A percentile compares a stretch with the other conserved stretches of the same genome.
phyloP scores from a whole-genome alignment of 345 rosid species.

The Gossypium bickii region DNA sequence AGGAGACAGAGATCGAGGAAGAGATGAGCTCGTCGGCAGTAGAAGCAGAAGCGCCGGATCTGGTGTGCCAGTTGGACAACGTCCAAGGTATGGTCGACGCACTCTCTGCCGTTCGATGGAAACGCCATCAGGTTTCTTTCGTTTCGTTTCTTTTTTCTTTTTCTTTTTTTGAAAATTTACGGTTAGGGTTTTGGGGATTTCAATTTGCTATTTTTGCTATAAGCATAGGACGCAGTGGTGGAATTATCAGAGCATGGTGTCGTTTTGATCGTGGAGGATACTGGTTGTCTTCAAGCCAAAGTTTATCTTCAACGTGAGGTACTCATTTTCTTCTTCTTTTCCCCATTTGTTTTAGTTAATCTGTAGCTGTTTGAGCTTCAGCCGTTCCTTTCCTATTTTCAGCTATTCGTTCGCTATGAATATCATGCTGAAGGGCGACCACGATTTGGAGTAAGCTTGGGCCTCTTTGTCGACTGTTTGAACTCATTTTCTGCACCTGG shows the following conservation, averaged over 20 bases:
- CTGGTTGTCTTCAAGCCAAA: conserved; percentile 88
- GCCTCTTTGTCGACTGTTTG: conserved; percentile 84
- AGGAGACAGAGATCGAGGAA: not conserved
- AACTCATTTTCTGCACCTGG: conserved; percentile 87
- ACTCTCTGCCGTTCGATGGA: conserved; percentile 87
- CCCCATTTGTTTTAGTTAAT: not conserved
- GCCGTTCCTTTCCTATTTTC: not conserved
- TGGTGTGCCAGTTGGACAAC: conserved; percentile 70
- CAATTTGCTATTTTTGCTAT: not conserved
- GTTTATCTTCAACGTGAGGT: conserved; percentile 95
- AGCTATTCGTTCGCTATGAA: conserved; percentile 72
- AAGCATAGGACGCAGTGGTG: conserved; percentile 67
- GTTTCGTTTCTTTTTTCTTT: not conserved
- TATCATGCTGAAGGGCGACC: conserved; percentile 70
- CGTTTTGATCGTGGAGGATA: conserved; percentile 78
- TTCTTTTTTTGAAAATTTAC: not conserved
- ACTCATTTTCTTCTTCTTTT: not conserved
- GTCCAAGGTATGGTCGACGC: conserved; percentile 93
- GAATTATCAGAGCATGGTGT: conserved; percentile 86
- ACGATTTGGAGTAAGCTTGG: conserved; percentile 80
- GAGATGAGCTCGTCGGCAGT: conserved; percentile 63
- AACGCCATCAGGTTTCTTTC: conserved; percentile 67
- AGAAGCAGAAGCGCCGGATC: conserved; percentile 56
- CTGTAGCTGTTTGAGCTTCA: not conserved
- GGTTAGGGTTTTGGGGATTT: conserved; percentile 5